Percentiles rank a stretch among this genome's conserved stretches.
Conservation (phyloP, 2,329 filamentous ascomycete species). For the Aspergillus neoniger region DNA sequence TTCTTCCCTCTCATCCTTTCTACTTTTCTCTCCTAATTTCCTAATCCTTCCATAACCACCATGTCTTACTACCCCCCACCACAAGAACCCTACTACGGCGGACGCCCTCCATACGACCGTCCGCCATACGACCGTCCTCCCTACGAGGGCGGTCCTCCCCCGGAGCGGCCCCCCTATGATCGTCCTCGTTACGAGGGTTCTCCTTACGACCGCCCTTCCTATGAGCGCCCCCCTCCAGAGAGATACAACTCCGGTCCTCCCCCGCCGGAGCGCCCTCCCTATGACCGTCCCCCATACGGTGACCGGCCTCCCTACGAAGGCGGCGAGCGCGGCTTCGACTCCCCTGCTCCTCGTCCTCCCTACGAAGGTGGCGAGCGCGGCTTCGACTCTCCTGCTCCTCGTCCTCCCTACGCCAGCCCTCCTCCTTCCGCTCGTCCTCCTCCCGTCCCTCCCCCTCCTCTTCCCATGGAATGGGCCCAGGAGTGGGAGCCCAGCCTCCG, state of each 20-base stretch:
- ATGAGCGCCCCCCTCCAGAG: slow-evolving; percentile 9
- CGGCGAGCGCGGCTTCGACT: slow-evolving; percentile 23
- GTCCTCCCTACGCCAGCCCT: slow-evolving; percentile 37
- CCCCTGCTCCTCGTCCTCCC: slow-evolving; percentile 37
- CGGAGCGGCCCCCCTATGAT: slow-evolving; percentile 15
- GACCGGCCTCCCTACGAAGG: slow-evolving; percentile 20
- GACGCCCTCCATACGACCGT: slow-evolving; percentile 22
- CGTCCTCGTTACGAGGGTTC: slow-evolving; percentile 10
- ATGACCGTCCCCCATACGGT: slow-evolving; percentile 23
- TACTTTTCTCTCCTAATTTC: neutral
- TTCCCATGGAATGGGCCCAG: slow-evolving; percentile 63
- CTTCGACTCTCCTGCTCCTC: slow-evolving; percentile 37
- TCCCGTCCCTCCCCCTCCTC: slow-evolving; percentile 48
- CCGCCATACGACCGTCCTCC: slow-evolving; percentile 26
- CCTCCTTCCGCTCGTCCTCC: slow-evolving; percentile 34
- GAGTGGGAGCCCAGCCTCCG: slow-evolving; percentile 64
- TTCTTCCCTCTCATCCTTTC: slow-evolving; percentile 3
- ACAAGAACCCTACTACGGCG: slow-evolving; percentile 14
- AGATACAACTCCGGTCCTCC: slow-evolving; percentile 11
- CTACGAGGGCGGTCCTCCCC: slow-evolving; percentile 17
- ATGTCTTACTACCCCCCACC: slow-evolving; percentile 22
- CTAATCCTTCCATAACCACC: neutral
- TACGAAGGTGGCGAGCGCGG: slow-evolving; percentile 19
- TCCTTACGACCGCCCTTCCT: slow-evolving; percentile 16
- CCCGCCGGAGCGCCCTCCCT: slow-evolving; percentile 24